Percentiles rank a stretch among this genome's conserved stretches.
These are phyloP conservation scores for Chlorella sp. DNA, from an alignment of 139 green algal genomes.

Conservation along the genomic window DNA sequence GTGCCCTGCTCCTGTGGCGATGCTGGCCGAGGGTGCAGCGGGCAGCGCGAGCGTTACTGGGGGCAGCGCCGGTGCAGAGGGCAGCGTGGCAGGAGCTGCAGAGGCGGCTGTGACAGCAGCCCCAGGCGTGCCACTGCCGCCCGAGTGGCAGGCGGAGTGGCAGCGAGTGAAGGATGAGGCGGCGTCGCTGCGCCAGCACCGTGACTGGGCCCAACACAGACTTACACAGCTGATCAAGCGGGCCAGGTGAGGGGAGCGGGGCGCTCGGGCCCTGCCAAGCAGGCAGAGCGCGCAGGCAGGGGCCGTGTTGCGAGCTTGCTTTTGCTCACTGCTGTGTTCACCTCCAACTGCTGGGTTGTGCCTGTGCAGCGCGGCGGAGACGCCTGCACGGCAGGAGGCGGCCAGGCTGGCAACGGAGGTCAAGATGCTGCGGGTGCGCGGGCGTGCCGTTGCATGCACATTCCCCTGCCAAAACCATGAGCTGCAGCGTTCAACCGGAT, in stretches of 20 bases:
- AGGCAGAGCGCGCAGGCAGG: no score
- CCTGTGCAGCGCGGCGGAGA: constrained; percentile 26
- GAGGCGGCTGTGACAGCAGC: neutral
- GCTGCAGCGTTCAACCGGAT: neutral
- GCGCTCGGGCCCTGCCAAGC: no score
- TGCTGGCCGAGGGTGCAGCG: neutral
- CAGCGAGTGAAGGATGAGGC: neutral
- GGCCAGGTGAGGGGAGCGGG: no score
- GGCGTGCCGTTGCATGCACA: neutral
- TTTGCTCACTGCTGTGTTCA: no score
- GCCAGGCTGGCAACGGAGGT: constrained; percentile 21
- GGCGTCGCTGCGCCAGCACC: constrained; percentile 12
- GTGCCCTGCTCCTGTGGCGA: no score
- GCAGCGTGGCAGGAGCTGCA: neutral
- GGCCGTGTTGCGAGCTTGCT: no score
- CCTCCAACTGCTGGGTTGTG: no score
- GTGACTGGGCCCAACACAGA: constrained; percentile 32
- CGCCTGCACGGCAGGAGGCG: constrained; percentile 27
- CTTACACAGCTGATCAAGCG: constrained; percentile 30
- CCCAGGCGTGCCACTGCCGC: neutral
- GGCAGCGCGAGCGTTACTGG: neutral
- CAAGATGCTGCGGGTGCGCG: neutral
- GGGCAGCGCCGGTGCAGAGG: neutral
- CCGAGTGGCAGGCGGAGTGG: neutral
- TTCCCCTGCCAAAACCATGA: neutral